Percentiles rank a stretch among this genome's conserved stretches.
Conservation (phyloP, 2,329 filamentous ascomycete species). For the Celoporthe dispersa region DNA sequence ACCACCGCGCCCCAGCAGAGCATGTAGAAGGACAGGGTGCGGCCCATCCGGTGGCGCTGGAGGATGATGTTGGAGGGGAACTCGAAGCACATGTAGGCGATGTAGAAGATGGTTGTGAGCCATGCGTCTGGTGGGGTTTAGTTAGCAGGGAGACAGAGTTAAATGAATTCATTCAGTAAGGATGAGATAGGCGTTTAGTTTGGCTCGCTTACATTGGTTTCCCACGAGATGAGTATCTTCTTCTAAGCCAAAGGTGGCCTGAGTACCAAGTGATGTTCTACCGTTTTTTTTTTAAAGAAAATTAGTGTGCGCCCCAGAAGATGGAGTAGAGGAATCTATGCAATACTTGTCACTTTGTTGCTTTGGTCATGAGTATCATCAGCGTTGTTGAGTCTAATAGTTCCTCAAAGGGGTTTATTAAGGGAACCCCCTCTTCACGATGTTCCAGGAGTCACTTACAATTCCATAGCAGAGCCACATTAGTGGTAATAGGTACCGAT, state of each 20-base stretch:
- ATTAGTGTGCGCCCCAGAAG: neutral
- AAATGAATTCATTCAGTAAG: no score
- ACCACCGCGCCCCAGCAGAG: conserved; percentile 40
- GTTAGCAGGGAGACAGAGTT: no score
- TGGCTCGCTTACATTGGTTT: conserved; percentile 34
- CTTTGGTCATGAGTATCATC: neutral
- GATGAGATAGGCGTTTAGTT: no score
- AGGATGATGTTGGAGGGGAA: conserved; percentile 40
- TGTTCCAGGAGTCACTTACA: neutral
- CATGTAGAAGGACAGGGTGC: conserved; percentile 37
- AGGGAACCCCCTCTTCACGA: neutral
- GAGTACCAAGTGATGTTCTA: conserved; percentile 43
- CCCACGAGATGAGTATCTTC: conserved; percentile 36
- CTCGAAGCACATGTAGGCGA: conserved; percentile 39
- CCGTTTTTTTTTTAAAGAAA: no score
- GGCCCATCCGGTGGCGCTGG: conserved; percentile 36
- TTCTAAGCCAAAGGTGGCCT: conserved; percentile 45
- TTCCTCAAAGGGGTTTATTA: neutral
- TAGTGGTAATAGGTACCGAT: conserved; percentile 50
- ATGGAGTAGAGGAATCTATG: neutral
- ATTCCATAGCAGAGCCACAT: conserved; percentile 56
- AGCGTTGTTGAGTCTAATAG: neutral
- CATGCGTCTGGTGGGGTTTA: no score
- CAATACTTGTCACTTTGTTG: conserved; percentile 53
- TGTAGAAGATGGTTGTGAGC: conserved; percentile 43